phyloP scores from a whole-genome alignment of 2,329 filamentous ascomycete genomes.

The Huntiella bhutanensis region DNA sequence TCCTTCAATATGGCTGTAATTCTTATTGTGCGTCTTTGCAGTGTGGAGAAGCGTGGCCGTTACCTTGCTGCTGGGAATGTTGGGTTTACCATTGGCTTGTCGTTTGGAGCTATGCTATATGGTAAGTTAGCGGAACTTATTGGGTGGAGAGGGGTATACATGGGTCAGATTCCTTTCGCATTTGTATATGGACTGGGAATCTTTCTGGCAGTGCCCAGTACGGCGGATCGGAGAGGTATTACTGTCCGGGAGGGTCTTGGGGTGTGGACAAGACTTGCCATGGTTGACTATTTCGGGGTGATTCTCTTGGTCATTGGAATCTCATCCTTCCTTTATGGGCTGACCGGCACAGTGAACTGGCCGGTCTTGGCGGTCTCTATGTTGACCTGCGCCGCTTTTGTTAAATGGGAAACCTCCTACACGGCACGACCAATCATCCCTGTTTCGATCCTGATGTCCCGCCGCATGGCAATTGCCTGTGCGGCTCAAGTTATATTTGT shows the following conservation, averaged over 20 bases:
- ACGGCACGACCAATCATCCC: conserved; percentile 58
- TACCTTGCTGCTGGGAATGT: conserved; percentile 58
- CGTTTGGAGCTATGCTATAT: conserved; percentile 51
- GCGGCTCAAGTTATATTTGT: conserved; percentile 59
- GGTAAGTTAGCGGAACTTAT: conserved; percentile 38
- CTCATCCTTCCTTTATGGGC: conserved; percentile 51
- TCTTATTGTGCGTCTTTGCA: conserved; percentile 54
- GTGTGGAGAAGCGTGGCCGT: conserved; percentile 47
- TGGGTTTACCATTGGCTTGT: conserved; percentile 51
- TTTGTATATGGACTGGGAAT: conserved; percentile 42
- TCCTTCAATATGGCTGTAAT: conserved; percentile 58
- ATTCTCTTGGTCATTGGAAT: conserved; percentile 45
- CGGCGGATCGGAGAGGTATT: not conserved
- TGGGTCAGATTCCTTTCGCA: conserved; percentile 47
- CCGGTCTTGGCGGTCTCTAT: conserved; percentile 42
- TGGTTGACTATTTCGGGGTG: conserved; percentile 60
- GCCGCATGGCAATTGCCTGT: conserved; percentile 54
- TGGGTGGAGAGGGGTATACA: conserved; percentile 49
- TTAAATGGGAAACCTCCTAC: conserved; percentile 43
- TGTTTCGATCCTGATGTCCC: conserved; percentile 46
- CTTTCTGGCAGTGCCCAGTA: conserved; percentile 43
- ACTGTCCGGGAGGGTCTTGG: not conserved
- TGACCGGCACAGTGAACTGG: conserved; percentile 43
- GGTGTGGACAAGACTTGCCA: conserved; percentile 32
- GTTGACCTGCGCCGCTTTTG: conserved; percentile 30